Evolutionary conservation across 2,329 filamentous ascomycete genomes (phyloP).

Genomic region (Erysiphe pulchra): DNA sequence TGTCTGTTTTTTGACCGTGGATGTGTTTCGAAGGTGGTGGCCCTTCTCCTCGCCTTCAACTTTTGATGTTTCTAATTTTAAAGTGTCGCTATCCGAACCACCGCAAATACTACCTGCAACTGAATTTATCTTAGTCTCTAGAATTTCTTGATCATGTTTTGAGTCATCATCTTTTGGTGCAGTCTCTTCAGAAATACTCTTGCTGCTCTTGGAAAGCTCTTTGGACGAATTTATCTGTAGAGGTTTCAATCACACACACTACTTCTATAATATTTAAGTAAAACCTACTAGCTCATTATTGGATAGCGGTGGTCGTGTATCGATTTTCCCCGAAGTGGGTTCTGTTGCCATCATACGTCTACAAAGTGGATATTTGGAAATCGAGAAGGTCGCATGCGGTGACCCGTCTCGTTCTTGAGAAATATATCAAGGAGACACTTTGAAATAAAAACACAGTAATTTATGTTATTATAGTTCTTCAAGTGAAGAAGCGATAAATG

Average conservation of each 20-base stretch:
- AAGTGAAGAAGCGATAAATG: too few relatives aligned
- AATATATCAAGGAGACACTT: too few relatives aligned
- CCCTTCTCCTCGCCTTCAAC: constrained; percentile 29
- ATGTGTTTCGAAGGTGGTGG: constrained; percentile 29
- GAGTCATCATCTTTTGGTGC: constrained; percentile 28
- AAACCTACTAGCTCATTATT: constrained; percentile 13
- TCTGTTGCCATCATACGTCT: constrained; percentile 41
- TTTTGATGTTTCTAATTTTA: constrained; percentile 27
- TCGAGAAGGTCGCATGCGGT: constrained; percentile 14
- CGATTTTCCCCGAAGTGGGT: constrained; percentile 24
- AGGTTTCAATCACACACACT: constrained; percentile 5
- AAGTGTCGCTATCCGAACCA: constrained; percentile 53
- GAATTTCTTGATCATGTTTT: constrained; percentile 25
- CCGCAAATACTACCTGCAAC: constrained; percentile 44
- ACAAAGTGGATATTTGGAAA: constrained; percentile 11
- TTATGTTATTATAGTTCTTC: too few relatives aligned
- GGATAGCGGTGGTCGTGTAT: constrained; percentile 10
- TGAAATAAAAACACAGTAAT: too few relatives aligned
- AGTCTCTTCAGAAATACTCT: constrained; percentile 16
- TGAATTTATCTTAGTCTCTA: constrained; percentile 33
- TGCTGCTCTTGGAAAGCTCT: constrained; percentile 21
- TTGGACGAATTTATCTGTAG: constrained; percentile 16
- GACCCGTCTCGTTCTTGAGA: constrained; percentile 4
- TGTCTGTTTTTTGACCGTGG: constrained; percentile 44
- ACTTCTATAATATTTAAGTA: not conserved